Evolutionary conservation across 192 early-diverging fungal genomes (phyloP).

Genomic region (Oehlia diaphana): DNA sequence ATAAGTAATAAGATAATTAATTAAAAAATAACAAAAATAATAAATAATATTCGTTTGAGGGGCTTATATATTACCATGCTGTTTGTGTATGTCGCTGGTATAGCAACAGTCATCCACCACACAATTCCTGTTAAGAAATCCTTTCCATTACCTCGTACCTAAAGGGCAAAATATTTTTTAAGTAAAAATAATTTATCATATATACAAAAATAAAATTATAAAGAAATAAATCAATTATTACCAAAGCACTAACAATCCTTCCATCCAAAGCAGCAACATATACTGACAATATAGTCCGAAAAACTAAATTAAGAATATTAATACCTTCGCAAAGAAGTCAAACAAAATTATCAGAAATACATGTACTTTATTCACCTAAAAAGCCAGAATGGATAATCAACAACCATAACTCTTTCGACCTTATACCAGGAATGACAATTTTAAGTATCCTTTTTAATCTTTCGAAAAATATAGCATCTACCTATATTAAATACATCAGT

Average conservation of each 20-base stretch:
- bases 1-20: constrained; percentile 13
- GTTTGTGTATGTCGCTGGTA: constrained; percentile 97
- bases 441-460: constrained; percentile 67
- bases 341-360: background rate
- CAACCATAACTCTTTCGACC: constrained; percentile 84
- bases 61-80: constrained; percentile 64
- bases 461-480: constrained; percentile 54
- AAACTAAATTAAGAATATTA: constrained; percentile 47
- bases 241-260: constrained; percentile 77
- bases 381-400: constrained; percentile 83
- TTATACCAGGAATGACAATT: constrained; percentile 84
- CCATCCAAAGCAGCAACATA: constrained; percentile 89
- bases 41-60: background rate
- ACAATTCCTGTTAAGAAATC: constrained; percentile 84
- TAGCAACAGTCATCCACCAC: constrained; percentile 90
- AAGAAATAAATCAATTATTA: constrained; percentile 19
- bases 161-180: background rate
- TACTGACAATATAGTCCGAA: constrained; percentile 87
- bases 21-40: background rate
- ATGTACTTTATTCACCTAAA: constrained; percentile 48
- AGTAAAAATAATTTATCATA: background rate
- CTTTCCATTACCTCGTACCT: constrained; percentile 68
- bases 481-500: constrained; percentile 33
- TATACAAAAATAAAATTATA: no score
- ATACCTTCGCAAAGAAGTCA: constrained; percentile 4